Evolutionary conservation across 2,329 filamentous ascomycete species (phyloP).

Genomic region (Penicillium nordicum): DNA sequence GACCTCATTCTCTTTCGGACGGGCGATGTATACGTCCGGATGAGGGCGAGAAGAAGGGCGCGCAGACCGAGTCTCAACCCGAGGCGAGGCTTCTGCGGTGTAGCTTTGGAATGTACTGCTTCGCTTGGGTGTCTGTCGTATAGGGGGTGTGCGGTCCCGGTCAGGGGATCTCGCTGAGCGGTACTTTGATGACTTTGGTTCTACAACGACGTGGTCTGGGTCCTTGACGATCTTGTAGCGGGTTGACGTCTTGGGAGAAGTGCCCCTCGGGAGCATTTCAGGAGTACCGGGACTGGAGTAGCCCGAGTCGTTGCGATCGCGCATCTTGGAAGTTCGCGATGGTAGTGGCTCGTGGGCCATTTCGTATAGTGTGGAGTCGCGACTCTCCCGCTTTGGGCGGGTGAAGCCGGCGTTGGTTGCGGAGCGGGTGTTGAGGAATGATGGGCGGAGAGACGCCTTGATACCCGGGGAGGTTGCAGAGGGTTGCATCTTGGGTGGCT

Average conservation of each 20-base stretch:
- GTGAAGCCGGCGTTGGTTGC: conserved; percentile 29
- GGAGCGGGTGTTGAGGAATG: conserved; percentile 32
- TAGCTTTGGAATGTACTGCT: conserved; percentile 31
- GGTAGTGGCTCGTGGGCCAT: conserved; percentile 28
- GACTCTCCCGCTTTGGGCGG: conserved; percentile 29
- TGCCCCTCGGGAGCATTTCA: conserved; percentile 35
- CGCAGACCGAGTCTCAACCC: conserved; percentile 22
- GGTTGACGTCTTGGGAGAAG: conserved; percentile 32
- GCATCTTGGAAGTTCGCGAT: conserved; percentile 36
- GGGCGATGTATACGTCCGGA: conserved; percentile 23
- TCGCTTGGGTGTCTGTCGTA: conserved; percentile 26
- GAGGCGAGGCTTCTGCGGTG: conserved; percentile 20
- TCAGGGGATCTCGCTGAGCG: conserved; percentile 28
- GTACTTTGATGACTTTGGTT: conserved; percentile 27
- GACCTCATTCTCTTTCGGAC: conserved; percentile 26
- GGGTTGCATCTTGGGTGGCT: conserved; percentile 37
- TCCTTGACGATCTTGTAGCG: conserved; percentile 35
- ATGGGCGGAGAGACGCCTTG: conserved; percentile 31
- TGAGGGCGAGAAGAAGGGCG: conserved; percentile 21
- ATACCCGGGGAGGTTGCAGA: conserved; percentile 33
- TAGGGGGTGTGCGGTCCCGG: conserved; percentile 21
- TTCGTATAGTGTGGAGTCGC: conserved; percentile 19
- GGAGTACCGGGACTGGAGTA: conserved; percentile 47
- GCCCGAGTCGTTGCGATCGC: conserved; percentile 43
- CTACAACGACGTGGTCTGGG: conserved; percentile 28